Conservation (phyloP, 2,329 filamentous ascomycete genomes). For the Beauveria varroae region DNA sequence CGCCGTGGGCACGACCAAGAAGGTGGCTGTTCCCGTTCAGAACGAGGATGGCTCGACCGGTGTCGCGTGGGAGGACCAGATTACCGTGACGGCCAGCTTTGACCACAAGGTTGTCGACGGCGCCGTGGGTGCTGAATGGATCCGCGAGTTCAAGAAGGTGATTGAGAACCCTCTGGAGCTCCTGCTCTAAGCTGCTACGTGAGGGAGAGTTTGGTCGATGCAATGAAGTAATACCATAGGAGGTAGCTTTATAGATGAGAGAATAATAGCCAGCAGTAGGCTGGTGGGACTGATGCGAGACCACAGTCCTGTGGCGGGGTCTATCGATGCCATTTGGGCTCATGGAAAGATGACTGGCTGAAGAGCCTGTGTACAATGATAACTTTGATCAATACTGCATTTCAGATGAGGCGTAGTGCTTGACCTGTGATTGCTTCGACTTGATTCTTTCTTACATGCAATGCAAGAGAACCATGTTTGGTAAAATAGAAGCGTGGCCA, state of each 20-base stretch:
- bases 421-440: slow-evolving; percentile 22
- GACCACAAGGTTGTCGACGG: slow-evolving; percentile 99
- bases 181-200: slow-evolving; percentile 58
- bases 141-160: slow-evolving; percentile 93
- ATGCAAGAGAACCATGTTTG: no score
- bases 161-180: slow-evolving; percentile 96
- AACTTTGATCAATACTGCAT: slow-evolving; percentile 32
- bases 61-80: slow-evolving; percentile 95
- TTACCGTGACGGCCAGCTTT: slow-evolving; percentile 88
- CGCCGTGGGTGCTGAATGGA: slow-evolving; percentile 92
- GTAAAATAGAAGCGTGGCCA: no score
- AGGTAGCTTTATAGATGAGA: slow-evolving; percentile 12
- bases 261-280: slow-evolving; percentile 10
- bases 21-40: slow-evolving; percentile 85
- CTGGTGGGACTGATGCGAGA: slow-evolving; percentile 1
- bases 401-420: slow-evolving; percentile 21
- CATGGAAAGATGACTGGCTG: slow-evolving; percentile 19
- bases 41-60: slow-evolving; percentile 68
- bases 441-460: background rate
- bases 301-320: background rate
- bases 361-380: slow-evolving; percentile 35
- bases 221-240: slow-evolving; percentile 11
- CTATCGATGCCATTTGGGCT: background rate
- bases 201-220: background rate
- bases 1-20: slow-evolving; percentile 88